Conservation (phyloP, 2,329 filamentous ascomycete species). For the Stemphylium vesicarium region DNA sequence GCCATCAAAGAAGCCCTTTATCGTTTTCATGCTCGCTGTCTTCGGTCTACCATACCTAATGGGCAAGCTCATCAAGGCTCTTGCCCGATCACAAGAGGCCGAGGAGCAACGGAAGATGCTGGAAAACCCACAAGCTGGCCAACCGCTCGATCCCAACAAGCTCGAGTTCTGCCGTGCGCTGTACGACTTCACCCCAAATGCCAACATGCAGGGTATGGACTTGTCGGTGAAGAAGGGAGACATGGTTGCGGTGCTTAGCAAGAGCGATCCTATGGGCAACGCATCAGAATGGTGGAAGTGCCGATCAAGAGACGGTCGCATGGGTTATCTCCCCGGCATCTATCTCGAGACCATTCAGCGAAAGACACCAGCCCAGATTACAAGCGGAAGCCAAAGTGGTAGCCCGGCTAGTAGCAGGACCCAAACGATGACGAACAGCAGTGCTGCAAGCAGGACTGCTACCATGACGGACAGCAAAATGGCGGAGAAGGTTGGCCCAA, state of each 20-base stretch:
- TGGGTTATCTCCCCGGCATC: slow-evolving; percentile 89
- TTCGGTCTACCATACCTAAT: slow-evolving; percentile 97
- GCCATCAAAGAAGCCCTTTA: slow-evolving; percentile 91
- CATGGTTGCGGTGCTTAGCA: slow-evolving; percentile 90
- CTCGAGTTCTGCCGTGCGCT: slow-evolving; percentile 95
- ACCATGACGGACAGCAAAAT: slow-evolving; percentile 55
- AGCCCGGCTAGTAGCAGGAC: slow-evolving; percentile 57
- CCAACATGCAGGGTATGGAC: slow-evolving; percentile 75
- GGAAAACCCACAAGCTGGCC: slow-evolving; percentile 54
- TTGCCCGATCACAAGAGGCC: slow-evolving; percentile 85
- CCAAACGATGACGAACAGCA: slow-evolving; percentile 61
- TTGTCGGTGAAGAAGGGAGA: slow-evolving; percentile 93
- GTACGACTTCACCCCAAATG: slow-evolving; percentile 90
- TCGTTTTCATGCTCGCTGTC: slow-evolving; percentile 93
- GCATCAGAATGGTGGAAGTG: slow-evolving; percentile 98
- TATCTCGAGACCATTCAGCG: slow-evolving; percentile 81
- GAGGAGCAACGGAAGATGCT: slow-evolving; percentile 70
- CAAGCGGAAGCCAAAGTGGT: slow-evolving; percentile 49
- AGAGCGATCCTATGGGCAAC: slow-evolving; percentile 89
- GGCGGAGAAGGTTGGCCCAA: slow-evolving; percentile 51
- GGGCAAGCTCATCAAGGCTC: slow-evolving; percentile 88
- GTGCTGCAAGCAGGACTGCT: slow-evolving; percentile 48
- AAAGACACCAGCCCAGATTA: slow-evolving; percentile 55
- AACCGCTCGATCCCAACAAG: slow-evolving; percentile 80
- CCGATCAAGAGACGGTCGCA: slow-evolving; percentile 83